These are phyloP conservation scores for Kodamaea ohmeri DNA, from an alignment of 1,139 yeast species.

Conservation along the genomic window DNA sequence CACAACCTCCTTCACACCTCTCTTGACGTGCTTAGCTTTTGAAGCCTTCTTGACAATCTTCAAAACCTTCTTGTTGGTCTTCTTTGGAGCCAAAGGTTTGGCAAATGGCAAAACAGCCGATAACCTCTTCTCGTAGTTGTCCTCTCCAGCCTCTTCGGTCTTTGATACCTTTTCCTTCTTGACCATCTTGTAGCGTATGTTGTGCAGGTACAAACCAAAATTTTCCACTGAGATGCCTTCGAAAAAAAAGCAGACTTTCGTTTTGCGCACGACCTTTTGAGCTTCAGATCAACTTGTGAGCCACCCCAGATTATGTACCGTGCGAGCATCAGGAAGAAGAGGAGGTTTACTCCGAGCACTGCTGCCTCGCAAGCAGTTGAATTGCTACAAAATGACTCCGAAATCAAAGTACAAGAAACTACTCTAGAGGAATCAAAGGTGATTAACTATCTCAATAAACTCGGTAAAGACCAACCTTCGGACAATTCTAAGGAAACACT, in stretches of 20 bases:
- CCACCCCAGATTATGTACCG: conserved; percentile 7
- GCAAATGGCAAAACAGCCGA: conserved; percentile 93
- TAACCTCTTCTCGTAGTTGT: conserved; percentile 88
- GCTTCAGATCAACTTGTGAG: neutral
- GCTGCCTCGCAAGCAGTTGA: neutral
- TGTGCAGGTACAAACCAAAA: conserved; percentile 2
- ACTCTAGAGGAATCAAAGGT: conserved; percentile 24
- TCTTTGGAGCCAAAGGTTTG: conserved; percentile 92
- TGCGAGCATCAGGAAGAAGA: conserved; percentile 12
- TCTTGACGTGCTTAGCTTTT: conserved; percentile 94
- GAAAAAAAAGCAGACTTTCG: conserved; percentile 1
- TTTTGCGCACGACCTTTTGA: conserved; percentile 6
- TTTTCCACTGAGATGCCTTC: conserved; percentile 9
- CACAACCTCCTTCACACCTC: conserved; percentile 99
- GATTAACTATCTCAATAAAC: conserved; percentile 20
- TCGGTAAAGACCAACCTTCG: conserved; percentile 10
- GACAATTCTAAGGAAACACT: conserved; percentile 2
- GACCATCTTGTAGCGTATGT: conserved; percentile 38
- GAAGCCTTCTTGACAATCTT: conserved; percentile 97
- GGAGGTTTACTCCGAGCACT: conserved; percentile 6
- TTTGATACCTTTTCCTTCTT: conserved; percentile 50
- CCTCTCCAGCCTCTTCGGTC: conserved; percentile 46
- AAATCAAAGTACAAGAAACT: conserved; percentile 9
- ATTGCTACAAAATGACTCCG: conserved; percentile 10
- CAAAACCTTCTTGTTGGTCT: conserved; percentile 89